These are phyloP conservation scores for Phytophthora lateralis DNA, from an alignment of 352 stramenopile species.

Conservation along the genomic window DNA sequence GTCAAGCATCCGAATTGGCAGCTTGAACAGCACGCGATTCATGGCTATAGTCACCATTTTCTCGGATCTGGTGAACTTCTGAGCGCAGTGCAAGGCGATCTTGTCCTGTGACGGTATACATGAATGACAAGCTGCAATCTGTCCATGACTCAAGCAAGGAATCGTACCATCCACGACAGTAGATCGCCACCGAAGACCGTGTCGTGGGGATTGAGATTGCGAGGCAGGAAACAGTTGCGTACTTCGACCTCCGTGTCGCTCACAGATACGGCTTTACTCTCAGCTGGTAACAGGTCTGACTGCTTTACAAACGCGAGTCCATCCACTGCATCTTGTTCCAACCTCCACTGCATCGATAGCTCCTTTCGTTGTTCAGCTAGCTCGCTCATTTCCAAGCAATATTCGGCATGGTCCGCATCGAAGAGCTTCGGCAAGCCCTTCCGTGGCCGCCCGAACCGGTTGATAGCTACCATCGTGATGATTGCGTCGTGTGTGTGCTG, in stretches of 20 bases:
- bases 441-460: slow-evolving; percentile 39
- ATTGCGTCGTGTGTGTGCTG: slow-evolving; percentile 52
- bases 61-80: slow-evolving; percentile 64
- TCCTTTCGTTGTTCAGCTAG: slow-evolving; percentile 40
- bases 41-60: slow-evolving; percentile 72
- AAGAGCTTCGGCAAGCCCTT: slow-evolving; percentile 39
- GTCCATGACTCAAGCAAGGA: not conserved
- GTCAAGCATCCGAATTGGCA: slow-evolving; percentile 51
- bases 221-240: slow-evolving; percentile 59
- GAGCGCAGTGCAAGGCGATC: slow-evolving; percentile 59
- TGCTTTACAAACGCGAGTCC: slow-evolving; percentile 32
- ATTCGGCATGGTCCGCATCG: slow-evolving; percentile 30
- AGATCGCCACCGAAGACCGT: slow-evolving; percentile 65
- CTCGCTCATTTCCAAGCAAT: slow-evolving; percentile 40
- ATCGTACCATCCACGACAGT: slow-evolving; percentile 51
- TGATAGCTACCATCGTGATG: slow-evolving; percentile 56
- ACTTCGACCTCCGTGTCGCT: slow-evolving; percentile 59
- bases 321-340: slow-evolving; percentile 44
- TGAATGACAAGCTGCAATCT: not conserved
- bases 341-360: slow-evolving; percentile 38
- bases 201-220: slow-evolving; percentile 62
- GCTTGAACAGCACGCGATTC: slow-evolving; percentile 69
- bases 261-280: slow-evolving; percentile 41
- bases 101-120: slow-evolving; percentile 35
- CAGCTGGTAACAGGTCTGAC: slow-evolving; percentile 21